Conservation (phyloP, 2,329 filamentous ascomycete species). For the Raffaelea deltoideospora region DNA sequence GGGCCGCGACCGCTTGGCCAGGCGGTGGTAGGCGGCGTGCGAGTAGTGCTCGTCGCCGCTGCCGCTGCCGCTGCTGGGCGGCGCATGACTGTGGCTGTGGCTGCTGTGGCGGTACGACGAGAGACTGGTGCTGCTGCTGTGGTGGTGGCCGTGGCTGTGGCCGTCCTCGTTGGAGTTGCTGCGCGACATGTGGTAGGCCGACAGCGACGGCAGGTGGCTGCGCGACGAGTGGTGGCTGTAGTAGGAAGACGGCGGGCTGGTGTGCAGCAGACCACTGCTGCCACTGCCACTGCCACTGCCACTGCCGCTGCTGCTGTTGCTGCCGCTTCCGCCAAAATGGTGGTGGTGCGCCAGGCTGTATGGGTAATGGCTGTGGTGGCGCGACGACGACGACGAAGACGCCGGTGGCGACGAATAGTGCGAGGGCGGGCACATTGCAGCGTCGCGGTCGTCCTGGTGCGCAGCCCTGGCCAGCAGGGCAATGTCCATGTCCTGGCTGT, state of each 20-base stretch:
- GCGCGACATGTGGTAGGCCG: slow-evolving; percentile 87
- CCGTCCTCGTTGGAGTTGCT: slow-evolving; percentile 65
- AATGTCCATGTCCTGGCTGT: slow-evolving; percentile 30
- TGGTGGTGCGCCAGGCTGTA: slow-evolving; percentile 26
- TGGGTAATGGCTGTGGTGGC: slow-evolving; percentile 26
- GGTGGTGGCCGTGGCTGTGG: slow-evolving; percentile 1
- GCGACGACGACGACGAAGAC: slow-evolving; percentile 27
- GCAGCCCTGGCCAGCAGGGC: slow-evolving; percentile 46
- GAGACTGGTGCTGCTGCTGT: not conserved
- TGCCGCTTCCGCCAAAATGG: no score
- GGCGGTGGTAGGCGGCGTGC: slow-evolving; percentile 47
- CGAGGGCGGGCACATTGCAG: slow-evolving; percentile 21
- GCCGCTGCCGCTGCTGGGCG: not conserved
- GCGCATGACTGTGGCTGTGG: slow-evolving; percentile 40
- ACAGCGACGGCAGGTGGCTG: slow-evolving; percentile 58
- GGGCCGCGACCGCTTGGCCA: slow-evolving; percentile 77
- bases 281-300: not conserved
- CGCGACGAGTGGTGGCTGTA: slow-evolving; percentile 34
- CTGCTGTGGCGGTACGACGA: no score
- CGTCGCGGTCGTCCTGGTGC: slow-evolving; percentile 47
- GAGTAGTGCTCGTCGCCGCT: slow-evolving; percentile 61
- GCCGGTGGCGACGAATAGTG: slow-evolving; percentile 26
- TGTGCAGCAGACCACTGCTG: slow-evolving; percentile 4
- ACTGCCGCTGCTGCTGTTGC: not conserved
- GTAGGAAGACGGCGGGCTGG: slow-evolving; percentile 22